Percentiles rank a stretch among this genome's conserved stretches.
Evolutionary conservation across 495 filamentous ascomycete species (phyloP).

Genomic region (Bacidia rubella): DNA sequence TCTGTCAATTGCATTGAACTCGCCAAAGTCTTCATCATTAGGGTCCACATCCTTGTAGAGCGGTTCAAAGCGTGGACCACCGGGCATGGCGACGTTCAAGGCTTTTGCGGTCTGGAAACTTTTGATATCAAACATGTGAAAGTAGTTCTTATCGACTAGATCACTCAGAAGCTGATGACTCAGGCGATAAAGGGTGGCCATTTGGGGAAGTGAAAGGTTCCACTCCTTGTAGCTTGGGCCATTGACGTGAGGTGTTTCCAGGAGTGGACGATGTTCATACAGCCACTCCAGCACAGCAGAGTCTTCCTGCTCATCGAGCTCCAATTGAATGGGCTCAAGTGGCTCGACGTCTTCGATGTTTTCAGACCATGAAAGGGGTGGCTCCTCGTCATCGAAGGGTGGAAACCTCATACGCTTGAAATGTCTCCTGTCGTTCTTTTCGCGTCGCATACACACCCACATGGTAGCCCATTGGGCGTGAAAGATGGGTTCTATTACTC

Average conservation of each 20-base stretch:
- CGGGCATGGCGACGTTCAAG: conserved; percentile 90
- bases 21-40: conserved; percentile 98
- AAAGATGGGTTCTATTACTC: conserved; percentile 97
- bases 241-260: conserved; percentile 89
- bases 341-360: conserved; percentile 99
- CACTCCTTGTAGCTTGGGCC: conserved; percentile 94
- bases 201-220: conserved; percentile 89
- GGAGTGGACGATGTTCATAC: conserved; percentile 85
- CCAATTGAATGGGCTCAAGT: conserved; percentile 96
- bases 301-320: conserved; percentile 94
- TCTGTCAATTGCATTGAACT: conserved; percentile 98
- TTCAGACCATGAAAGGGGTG: conserved; percentile 92
- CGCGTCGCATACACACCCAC: conserved; percentile 97
- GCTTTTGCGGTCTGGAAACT: conserved; percentile 96
- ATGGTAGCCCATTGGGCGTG: conserved; percentile 99
- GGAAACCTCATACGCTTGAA: conserved; percentile 99
- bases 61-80: conserved; percentile 93
- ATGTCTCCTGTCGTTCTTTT: conserved; percentile 90
- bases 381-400: conserved; percentile 97
- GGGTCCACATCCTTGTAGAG: conserved; percentile 98
- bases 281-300: conserved; percentile 88
- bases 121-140: conserved; percentile 93
- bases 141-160: conserved; percentile 90
- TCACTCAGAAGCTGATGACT: conserved; percentile 88
- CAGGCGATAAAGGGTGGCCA: conserved; percentile 87